Conservation (phyloP, 176 grass and related monocot species). For the Thinopyrum elongatum region DNA sequence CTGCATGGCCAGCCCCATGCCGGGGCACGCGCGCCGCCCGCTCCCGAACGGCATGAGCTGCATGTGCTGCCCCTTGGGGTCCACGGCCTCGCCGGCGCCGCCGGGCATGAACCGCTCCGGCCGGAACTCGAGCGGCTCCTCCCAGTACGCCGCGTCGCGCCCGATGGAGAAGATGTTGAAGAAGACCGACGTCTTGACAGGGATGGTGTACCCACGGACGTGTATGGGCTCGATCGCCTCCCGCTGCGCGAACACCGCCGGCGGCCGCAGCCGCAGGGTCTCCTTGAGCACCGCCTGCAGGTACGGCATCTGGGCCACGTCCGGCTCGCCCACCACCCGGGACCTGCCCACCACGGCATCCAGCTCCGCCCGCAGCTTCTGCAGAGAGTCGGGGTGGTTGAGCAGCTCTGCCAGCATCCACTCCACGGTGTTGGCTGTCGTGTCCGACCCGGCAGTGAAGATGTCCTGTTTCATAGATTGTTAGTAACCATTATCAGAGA, state of each 20-base stretch:
- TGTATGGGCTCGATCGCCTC: background rate
- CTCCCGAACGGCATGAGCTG: constrained; percentile 76
- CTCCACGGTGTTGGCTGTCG: constrained; percentile 5
- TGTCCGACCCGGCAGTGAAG: constrained; percentile 13
- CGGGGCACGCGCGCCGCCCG: constrained; percentile 69
- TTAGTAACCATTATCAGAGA: too few species aligned
- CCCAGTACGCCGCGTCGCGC: constrained; percentile 27
- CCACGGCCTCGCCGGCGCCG: constrained; percentile 32
- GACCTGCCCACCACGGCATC: background rate
- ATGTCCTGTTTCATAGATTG: background rate
- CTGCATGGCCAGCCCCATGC: constrained; percentile 56
- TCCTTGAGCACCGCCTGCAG: constrained; percentile 22
- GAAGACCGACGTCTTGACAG: background rate
- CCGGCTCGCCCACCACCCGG: background rate
- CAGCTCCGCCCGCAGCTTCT: background rate
- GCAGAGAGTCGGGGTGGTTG: background rate
- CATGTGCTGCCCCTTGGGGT: constrained; percentile 53
- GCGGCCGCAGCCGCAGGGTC: background rate
- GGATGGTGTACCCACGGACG: constrained; percentile 7
- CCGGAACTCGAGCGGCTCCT: constrained; percentile 59
- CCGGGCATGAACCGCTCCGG: constrained; percentile 60
- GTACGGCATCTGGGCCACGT: constrained; percentile 12
- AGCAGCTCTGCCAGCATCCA: constrained; percentile 15
- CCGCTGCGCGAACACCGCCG: constrained; percentile 6
- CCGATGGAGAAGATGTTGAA: constrained; percentile 11